A percentile compares a stretch with the other conserved stretches of the same genome.
Conservation (phyloP, 257 asterid genomes). For the Paraleonurus japonicus region DNA sequence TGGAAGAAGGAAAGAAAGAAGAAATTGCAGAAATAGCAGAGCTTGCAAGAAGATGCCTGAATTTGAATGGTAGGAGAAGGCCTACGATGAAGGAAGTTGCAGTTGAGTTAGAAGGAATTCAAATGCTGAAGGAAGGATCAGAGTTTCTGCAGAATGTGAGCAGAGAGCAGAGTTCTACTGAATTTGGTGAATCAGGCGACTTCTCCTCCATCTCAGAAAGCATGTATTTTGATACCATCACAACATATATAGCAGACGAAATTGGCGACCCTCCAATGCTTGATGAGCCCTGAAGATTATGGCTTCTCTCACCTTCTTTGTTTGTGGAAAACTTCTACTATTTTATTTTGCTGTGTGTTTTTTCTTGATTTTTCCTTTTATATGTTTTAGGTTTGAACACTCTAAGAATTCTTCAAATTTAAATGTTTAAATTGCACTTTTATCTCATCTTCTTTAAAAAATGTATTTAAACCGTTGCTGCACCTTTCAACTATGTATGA, state of each 20-base stretch:
- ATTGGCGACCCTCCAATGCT: background rate
- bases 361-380: no score
- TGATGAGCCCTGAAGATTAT: slow-evolving; percentile 6
- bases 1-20: slow-evolving; percentile 28
- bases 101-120: slow-evolving; percentile 28
- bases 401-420: no score
- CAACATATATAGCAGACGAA: background rate
- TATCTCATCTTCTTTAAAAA: no score
- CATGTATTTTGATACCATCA: background rate
- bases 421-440: no score
- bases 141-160: background rate
- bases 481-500: no score
- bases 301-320: background rate
- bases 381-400: no score
- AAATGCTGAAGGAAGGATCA: slow-evolving; percentile 1
- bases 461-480: no score
- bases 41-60: slow-evolving; percentile 37
- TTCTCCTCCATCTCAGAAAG: slow-evolving; percentile 19
- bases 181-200: background rate
- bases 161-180: background rate
- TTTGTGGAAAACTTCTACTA: no score
- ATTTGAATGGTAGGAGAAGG: slow-evolving; percentile 39
- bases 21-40: slow-evolving; percentile 30
- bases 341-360: no score
- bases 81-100: slow-evolving; percentile 48